A percentile compares a stretch with the other conserved stretches of the same genome.
These are phyloP conservation scores for Nicotiana knightiana DNA, from an alignment of 257 asterid genomes.

Conservation along the genomic window DNA sequence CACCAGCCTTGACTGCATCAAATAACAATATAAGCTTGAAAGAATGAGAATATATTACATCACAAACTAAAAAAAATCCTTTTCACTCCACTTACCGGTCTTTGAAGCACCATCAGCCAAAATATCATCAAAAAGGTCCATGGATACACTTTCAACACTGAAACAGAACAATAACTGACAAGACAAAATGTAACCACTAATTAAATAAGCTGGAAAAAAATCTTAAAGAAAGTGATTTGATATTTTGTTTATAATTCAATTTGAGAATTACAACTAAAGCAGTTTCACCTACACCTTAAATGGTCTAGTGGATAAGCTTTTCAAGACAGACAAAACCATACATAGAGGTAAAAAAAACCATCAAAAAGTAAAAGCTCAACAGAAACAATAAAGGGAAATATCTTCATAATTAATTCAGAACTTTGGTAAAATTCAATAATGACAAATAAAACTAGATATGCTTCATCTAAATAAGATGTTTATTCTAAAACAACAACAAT, in stretches of 20 bases:
- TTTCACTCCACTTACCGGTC: constrained; percentile 31
- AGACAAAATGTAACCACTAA: constrained; percentile 1
- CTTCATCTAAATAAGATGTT: background rate
- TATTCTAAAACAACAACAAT: background rate
- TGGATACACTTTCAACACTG: constrained; percentile 12
- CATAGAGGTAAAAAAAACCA: background rate
- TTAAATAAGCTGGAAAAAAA: background rate
- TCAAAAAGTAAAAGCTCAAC: background rate
- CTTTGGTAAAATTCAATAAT: background rate
- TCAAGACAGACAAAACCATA: background rate
- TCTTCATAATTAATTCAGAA: background rate
- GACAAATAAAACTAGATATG: background rate
- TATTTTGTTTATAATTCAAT: background rate
- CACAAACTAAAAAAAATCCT: background rate
- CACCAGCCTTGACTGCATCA: constrained; percentile 41
- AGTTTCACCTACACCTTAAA: background rate
- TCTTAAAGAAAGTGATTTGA: background rate
- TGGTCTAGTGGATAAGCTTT: background rate
- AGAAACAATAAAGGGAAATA: background rate
- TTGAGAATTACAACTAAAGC: background rate
- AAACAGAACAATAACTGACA: background rate
- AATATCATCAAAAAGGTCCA: constrained; percentile 44
- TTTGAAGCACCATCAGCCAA: constrained; percentile 30
- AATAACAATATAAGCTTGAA: background rate
- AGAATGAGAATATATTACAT: background rate